Base-by-base conservation (phyloP, 495 filamentous ascomycete genomes). In the Penicillium coprophilum region DNA sequence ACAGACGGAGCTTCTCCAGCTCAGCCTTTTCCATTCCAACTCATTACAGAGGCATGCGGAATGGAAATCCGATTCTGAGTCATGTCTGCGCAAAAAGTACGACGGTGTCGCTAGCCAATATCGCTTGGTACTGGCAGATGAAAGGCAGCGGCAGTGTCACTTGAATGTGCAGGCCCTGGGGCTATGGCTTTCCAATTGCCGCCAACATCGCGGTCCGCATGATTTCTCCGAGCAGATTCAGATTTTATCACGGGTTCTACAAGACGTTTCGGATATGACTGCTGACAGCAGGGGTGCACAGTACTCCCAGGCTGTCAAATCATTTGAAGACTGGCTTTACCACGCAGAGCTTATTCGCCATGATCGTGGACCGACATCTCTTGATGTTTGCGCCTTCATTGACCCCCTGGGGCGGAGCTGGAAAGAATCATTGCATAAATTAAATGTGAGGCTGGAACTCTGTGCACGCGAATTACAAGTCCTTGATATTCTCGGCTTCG, bases 1-100 rank as follows among this genome's bases (percentile, higher is more conserved):
- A 28, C 88, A 91, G 63, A 84, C 85, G 0, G 87, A 92, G 62
- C 77, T 94, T 20, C 72, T 91, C 21, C 88, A 91, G 63, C 72
- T 92, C 6, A 83, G 85, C 63, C 74, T 92, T 10, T 72, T 92
- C 12, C 87, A 90, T 71, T 78, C 76, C 10, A 66, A 68, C 8
- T 67, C 70, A 10, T 40, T 71, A 15, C 66, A 70, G 20, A 53
- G 63, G 21, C 64, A 76, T 15, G 50, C 53, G 0, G 64, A 72
- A 46, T 80, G 74, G 78, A 64, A 71, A 55, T 17, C 46, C 11
- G 67, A 70, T 21, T 69, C 73, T 0, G 69, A 77, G 52, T 32
- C 36, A 2, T 56, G 59, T 12, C 59, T 82, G 46, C 70, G 65
- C 44, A 64, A 61, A n/a, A 72, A 73, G 31, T 79, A 79, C 46